These are phyloP conservation scores for Candida mattraensis DNA, from an alignment of 805 yeast species.

Conservation along the genomic window DNA sequence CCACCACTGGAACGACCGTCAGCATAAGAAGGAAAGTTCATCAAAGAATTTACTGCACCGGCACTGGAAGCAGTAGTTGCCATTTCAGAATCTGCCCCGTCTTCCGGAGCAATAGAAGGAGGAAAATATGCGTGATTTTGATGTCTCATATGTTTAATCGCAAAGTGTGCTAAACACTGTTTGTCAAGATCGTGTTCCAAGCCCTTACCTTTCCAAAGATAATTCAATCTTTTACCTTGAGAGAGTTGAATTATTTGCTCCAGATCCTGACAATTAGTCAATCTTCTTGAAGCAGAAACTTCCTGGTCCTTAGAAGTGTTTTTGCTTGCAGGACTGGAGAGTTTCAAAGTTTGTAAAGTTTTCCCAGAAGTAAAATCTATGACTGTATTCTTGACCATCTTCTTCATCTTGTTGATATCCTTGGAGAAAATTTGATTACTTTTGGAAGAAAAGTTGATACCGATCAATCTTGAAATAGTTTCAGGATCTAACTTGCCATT, in stretches of 20 bases:
- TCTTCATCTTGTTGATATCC: constrained; percentile 36
- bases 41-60: constrained; percentile 10
- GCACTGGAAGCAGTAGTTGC: constrained; percentile 2
- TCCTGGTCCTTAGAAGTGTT: constrained; percentile 20
- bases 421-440: constrained; percentile 34
- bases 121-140: constrained; percentile 2
- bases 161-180: constrained; percentile 19
- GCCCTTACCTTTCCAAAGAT: constrained; percentile 55
- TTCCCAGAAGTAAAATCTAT: constrained; percentile 38
- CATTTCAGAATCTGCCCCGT: constrained; percentile 12
- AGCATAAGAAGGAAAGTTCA: constrained; percentile 5
- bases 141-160: constrained; percentile 8
- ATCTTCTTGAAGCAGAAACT: constrained; percentile 14
- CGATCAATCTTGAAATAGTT: constrained; percentile 26
- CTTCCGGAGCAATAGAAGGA: constrained; percentile 1
- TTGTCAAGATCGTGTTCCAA: constrained; percentile 34
- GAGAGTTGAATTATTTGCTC: constrained; percentile 27
- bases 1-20: background rate
- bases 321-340: constrained; percentile 24
- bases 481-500: constrained; percentile 23
- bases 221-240: constrained; percentile 35
- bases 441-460: constrained; percentile 29
- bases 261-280: constrained; percentile 27
- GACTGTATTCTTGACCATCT: constrained; percentile 36
- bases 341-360: constrained; percentile 30